Evolutionary conservation across 2,329 filamentous ascomycete genomes (phyloP).

Genomic region (Lachnellula hyalina): DNA sequence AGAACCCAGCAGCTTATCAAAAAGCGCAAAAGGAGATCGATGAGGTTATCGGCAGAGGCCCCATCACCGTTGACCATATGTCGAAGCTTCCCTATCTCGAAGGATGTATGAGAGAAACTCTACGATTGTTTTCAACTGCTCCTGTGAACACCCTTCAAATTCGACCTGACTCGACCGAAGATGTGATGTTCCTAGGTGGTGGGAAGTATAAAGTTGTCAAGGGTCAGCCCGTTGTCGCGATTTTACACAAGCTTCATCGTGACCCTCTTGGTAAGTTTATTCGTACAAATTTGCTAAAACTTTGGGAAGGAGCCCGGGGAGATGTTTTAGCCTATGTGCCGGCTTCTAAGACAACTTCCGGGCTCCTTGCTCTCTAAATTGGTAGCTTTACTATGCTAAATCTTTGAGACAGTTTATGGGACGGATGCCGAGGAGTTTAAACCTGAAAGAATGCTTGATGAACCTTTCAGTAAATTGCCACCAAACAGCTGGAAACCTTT

Average conservation of each 20-base stretch:
- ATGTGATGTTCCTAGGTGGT: constrained; percentile 38
- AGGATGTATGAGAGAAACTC: constrained; percentile 61
- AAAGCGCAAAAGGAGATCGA: constrained; percentile 50
- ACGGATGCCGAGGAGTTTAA: constrained; percentile 60
- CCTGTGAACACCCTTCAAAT: constrained; percentile 47
- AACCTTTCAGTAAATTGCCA: constrained; percentile 60
- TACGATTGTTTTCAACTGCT: constrained; percentile 58
- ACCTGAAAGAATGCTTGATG: constrained; percentile 69
- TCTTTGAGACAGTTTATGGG: constrained; percentile 47
- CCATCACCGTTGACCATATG: constrained; percentile 43
- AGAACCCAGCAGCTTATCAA: constrained; percentile 41
- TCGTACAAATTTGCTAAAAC: no score
- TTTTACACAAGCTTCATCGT: constrained; percentile 51
- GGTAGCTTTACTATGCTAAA: no score
- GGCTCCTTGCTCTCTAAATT: no score
- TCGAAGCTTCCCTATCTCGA: constrained; percentile 57
- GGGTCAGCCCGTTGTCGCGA: constrained; percentile 43
- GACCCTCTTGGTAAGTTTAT: constrained; percentile 43
- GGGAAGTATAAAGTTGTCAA: constrained; percentile 35
- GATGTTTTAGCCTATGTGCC: no score
- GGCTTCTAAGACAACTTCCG: no score
- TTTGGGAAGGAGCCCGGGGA: no score
- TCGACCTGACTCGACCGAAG: constrained; percentile 31
- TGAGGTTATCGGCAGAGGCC: constrained; percentile 42
- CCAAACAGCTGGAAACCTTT: constrained; percentile 68